Conservation (phyloP, 2,329 filamentous ascomycete species). For the Ceratocystis cacaofunesta region DNA sequence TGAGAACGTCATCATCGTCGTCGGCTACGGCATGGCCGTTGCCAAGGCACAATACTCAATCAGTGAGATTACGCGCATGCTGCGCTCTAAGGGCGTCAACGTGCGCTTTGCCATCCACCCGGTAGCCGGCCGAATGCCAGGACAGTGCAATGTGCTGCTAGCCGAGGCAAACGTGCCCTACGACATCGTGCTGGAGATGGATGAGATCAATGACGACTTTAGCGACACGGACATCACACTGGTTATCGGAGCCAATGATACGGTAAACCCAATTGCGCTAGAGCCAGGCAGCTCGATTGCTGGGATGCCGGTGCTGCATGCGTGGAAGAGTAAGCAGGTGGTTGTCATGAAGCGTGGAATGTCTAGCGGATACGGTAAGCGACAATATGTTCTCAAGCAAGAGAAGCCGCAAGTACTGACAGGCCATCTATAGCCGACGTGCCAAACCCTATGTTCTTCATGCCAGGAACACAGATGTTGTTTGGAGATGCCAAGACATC, state of each 20-base stretch:
- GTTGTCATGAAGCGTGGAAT: conserved; percentile 88
- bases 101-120: conserved; percentile 85
- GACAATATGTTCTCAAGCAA: background rate
- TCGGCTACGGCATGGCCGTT: conserved; percentile 89
- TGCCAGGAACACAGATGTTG: conserved; percentile 78
- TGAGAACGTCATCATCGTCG: conserved; percentile 76
- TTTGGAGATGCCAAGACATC: conserved; percentile 80
- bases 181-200: conserved; percentile 88
- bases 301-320: conserved; percentile 83
- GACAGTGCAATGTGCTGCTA: conserved; percentile 80
- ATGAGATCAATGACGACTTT: conserved; percentile 92
- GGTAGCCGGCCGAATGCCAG: conserved; percentile 82
- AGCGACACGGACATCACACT: conserved; percentile 70
- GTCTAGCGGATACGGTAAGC: conserved; percentile 69
- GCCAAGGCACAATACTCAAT: conserved; percentile 88
- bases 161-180: conserved; percentile 81
- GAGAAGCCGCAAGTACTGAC: conserved; percentile 17
- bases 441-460: conserved; percentile 86
- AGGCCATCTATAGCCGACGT: conserved; percentile 50
- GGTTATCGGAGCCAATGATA: conserved; percentile 85
- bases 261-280: conserved; percentile 77
- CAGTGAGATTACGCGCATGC: conserved; percentile 59
- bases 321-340: conserved; percentile 87
- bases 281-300: conserved; percentile 74
- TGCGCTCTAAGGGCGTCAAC: conserved; percentile 61